Base-by-base conservation (phyloP, 306 rosid species). In the Castanea crenata region DNA sequence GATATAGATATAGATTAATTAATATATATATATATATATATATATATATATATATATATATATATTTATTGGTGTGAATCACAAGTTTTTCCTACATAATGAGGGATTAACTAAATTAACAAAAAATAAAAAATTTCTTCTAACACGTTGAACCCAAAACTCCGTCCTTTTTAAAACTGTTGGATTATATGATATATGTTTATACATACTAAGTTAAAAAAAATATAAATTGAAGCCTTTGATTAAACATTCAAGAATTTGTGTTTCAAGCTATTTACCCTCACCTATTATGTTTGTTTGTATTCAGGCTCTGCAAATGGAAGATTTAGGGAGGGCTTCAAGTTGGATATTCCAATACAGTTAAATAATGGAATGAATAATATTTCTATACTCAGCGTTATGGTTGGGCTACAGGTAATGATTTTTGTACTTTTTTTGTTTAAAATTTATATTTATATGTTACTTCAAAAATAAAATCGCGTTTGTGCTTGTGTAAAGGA, bases 331-430 rank as follows among this genome's bases (percentile, higher is more conserved):
- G 87, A 84, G 75, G 69, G 78, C 62, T 87, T 87, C 81, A 68
- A 65, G 8, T 77, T 92, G 79, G 91, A 90, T 74, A 52, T 38
- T 18, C 90, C 90, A 0, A 14, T 88, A 55, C 20, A 44, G 6
- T 61, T 90, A 54, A 80, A 62, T 27, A 79, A 86, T 75, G 94
- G 94, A 51, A 74, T 74, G 59, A 88, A 90, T 82, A 82, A 88
- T 68, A 80, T 90, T 84, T 90, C 94, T 73, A 61, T 90, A 34
- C 92, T 87, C 6, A 84, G 94, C 46, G 89, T 85, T 74, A 87
- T 92, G 97, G 97, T 87, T 58, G 97, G 97, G 69, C 75, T 92
- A 55, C 93, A 92, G 85, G 93, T 90, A 79, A 81, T 5, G 52
- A 55, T 41, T 57, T 57, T 0, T 27, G 19, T 5, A 32, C 6